Base-by-base conservation (phyloP, 129 eudicot species). In the Tanacetum coccineum region DNA sequence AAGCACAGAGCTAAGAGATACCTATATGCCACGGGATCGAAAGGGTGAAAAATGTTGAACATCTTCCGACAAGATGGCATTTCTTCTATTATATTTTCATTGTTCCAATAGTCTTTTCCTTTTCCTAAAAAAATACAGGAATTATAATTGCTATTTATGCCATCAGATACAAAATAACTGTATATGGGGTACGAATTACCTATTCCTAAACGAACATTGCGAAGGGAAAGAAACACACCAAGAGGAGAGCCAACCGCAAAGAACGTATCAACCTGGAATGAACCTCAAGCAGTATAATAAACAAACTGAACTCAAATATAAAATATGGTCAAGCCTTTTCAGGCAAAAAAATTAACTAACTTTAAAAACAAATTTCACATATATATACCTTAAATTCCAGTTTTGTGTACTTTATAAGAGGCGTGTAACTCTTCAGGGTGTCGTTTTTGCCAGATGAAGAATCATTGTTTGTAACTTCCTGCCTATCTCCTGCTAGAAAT, bases 231-330 rank as follows among this genome's bases (percentile, higher is more conserved):
- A 76, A 93, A 93, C 58, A 93, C 98, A 22, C 96, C 98, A 80
- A 93, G 98, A 55, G 98, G 98, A 75, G 98, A 88, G 25, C 98
- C 98, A 66, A 86, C 98, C 11, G 98, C 98, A 93, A 78, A 93
- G 72, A 93, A 93, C 74, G 95, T 93, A 57, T 93, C 98, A 28
- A 93, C 98, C 98, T 92, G 90, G 67, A 51, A 66, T 36, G 40
- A 32, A 32, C 40, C 40, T 32, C 40, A 32, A 4, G 9, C 39
- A 5, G 39, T 30, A 30, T 30, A 30, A 30, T 30, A 30, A 30
- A 62, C 61, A 64, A 14, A 64, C 28, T n/a, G 45, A 56, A 32
- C 17, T 22, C 36, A 44, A 5, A 64, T 52, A 51, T 10, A 39
- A 64, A 9, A 44, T 21, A 61, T 17, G 52, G 61, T 50, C 50